Base-by-base conservation (phyloP, 306 rosid genomes). In the Vigna radiata region DNA sequence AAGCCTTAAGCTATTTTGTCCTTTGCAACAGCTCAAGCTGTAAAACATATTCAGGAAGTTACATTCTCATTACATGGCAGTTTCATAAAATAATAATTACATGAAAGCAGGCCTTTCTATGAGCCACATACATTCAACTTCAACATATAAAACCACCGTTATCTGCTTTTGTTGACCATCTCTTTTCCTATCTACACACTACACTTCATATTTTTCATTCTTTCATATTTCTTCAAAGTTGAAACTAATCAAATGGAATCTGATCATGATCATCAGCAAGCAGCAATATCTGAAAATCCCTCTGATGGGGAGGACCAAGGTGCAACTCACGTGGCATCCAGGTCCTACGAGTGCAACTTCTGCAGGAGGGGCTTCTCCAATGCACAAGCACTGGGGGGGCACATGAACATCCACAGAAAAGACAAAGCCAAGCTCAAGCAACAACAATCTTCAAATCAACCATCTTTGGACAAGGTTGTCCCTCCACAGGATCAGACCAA, bases 351-450 rank as follows among this genome's bases (percentile, higher is more conserved):
- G 82, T 93, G 98, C 81, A 90, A 50, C 60, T 89, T 87, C 52
- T 93, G 98, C 83, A 89, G 75, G 80, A 89, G 96, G 44, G 98
- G 98, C 0, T 93, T 93, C 83, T 86, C 98, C 43, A 93, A 89
- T 86, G 98, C 98, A 64, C 98, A 93, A 81, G 98, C 97, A 58
- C 79, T 93, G 3, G 98, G 98, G 62, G 98, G 97, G 0, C 98
- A 93, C 85, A 91, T 93, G 98, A 93, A 91, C 73, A 87, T 93
- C 36, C 98, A 93, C 23, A 83, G 98, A 18, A 91, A 87, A 81
- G 92, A 93, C 75, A 93, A 93, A 60, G 96, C 92, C 53, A 90
- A 84, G 78, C 87, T 89, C 83, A 91, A 86, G 83, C 90, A 84
- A 83, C 93, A 84, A 84, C 93, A 84, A 83, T 68, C 79, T 18